phyloP scores from a whole-genome alignment of 768 basidiomycete species.

The Trichaptum fuscoviolaceum region DNA sequence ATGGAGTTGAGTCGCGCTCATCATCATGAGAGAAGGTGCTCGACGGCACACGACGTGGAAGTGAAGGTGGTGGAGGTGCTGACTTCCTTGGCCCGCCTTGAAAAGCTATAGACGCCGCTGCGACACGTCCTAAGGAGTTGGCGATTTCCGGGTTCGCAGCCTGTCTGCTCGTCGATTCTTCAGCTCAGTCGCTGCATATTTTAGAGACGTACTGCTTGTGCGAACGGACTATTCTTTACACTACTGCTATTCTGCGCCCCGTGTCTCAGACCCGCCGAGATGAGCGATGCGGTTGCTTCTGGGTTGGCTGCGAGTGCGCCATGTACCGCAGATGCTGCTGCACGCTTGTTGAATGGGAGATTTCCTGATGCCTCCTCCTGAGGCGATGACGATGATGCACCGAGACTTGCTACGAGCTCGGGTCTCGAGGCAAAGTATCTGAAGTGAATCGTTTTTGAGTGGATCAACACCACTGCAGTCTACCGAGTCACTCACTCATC shows the following conservation, averaged over 20 bases:
- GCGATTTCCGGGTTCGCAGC: constrained; percentile 34
- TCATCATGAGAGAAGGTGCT: constrained; percentile 13
- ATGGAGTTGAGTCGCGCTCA: constrained; percentile 11
- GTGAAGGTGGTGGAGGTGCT: constrained; percentile 12
- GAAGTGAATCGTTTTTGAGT: constrained; percentile 10
- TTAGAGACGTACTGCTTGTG: constrained; percentile 29
- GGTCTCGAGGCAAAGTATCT: constrained; percentile 76
- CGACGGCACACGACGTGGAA: constrained; percentile 22
- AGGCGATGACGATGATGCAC: constrained; percentile 15
- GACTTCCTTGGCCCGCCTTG: not conserved
- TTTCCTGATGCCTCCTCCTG: constrained; percentile 14
- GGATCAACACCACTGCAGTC: constrained; percentile 1
- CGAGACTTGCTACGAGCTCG: constrained; percentile 44
- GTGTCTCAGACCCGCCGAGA: constrained; percentile 38
- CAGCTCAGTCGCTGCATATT: not conserved
- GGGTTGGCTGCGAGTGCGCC: constrained; percentile 40
- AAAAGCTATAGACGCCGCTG: constrained; percentile 50
- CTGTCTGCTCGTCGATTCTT: constrained; percentile 6
- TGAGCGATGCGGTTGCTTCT: constrained; percentile 34
- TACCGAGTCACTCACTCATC: constrained; percentile 56
- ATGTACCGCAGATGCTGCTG: constrained; percentile 38
- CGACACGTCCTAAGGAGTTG: constrained; percentile 47
- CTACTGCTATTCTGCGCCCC: constrained; percentile 16
- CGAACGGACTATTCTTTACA: constrained; percentile 29
- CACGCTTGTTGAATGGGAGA: not conserved